Evolutionary conservation across 352 stramenopile species (phyloP).

Genomic region (Pythium rhizo-oryzae): DNA sequence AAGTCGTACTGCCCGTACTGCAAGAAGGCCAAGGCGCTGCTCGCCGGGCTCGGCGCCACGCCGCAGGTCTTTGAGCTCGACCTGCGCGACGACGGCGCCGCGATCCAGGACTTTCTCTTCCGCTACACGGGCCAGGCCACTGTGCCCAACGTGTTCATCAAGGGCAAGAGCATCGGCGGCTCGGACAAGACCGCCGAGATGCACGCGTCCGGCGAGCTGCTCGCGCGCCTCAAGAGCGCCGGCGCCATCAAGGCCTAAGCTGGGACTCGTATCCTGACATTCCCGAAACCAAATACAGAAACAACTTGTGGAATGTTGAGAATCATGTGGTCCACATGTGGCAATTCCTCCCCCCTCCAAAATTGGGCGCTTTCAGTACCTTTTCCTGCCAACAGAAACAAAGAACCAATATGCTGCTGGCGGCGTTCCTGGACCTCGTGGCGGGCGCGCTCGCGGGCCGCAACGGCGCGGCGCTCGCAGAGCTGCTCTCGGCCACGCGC

Average conservation of each 20-base stretch:
- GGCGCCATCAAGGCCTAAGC: slow-evolving; percentile 50
- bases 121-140: slow-evolving; percentile 94
- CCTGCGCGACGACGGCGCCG: slow-evolving; percentile 81
- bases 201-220: slow-evolving; percentile 86
- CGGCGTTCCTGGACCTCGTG: slow-evolving; percentile 64
- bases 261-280: not conserved
- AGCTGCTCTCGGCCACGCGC: slow-evolving; percentile 52
- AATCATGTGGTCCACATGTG: slow-evolving; percentile 20
- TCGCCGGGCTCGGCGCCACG: slow-evolving; percentile 61
- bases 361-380: not conserved
- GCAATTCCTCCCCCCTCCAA: not conserved
- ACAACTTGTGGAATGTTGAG: not conserved
- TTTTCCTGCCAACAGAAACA: not conserved
- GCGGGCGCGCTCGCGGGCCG: slow-evolving; percentile 47
- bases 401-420: slow-evolving; percentile 51
- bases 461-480: slow-evolving; percentile 53
- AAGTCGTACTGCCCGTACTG: slow-evolving; percentile 89
- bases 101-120: slow-evolving; percentile 93
- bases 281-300: slow-evolving; percentile 14
- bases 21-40: slow-evolving; percentile 81
- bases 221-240: slow-evolving; percentile 83
- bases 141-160: slow-evolving; percentile 99
- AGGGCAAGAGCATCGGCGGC: slow-evolving; percentile 94
- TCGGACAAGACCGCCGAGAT: slow-evolving; percentile 93
- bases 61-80: slow-evolving; percentile 80